A percentile compares a stretch with the other conserved stretches of the same genome.
phyloP scores from a whole-genome alignment of 768 basidiomycete genomes.

The Favolaschia claudopus region DNA sequence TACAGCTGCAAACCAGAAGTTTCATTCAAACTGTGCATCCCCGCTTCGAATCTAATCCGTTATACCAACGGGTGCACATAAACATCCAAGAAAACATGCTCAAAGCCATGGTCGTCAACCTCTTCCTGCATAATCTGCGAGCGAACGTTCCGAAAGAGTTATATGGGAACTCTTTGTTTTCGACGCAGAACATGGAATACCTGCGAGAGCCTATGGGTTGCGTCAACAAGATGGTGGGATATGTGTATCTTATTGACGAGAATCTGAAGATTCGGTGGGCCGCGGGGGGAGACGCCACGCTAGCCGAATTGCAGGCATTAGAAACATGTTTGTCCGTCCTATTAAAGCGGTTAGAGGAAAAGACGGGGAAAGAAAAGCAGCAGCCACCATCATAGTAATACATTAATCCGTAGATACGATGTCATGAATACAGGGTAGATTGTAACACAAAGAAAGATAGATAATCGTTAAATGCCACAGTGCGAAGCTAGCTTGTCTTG shows the following conservation, averaged over 20 bases:
- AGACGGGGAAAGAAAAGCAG: slow-evolving; percentile 33
- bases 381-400: slow-evolving; percentile 1
- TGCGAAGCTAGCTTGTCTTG: slow-evolving; percentile 8
- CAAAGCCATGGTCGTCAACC: slow-evolving; percentile 87
- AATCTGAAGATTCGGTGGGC: slow-evolving; percentile 91
- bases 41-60: slow-evolving; percentile 59
- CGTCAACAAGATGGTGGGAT: slow-evolving; percentile 90
- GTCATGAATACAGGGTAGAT: too few relatives aligned
- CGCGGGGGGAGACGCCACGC: slow-evolving; percentile 83
- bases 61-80: slow-evolving; percentile 81
- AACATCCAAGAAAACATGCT: slow-evolving; percentile 95
- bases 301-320: slow-evolving; percentile 74
- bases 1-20: slow-evolving; percentile 78
- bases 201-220: slow-evolving; percentile 86
- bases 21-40: slow-evolving; percentile 67
- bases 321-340: slow-evolving; percentile 75
- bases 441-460: slow-evolving; percentile 6
- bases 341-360: slow-evolving; percentile 59
- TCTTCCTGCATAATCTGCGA: slow-evolving; percentile 83
- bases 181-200: slow-evolving; percentile 86
- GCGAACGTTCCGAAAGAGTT: slow-evolving; percentile 66
- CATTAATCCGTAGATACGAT: background rate
- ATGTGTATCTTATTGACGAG: slow-evolving; percentile 90
- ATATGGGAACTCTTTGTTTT: slow-evolving; percentile 79
- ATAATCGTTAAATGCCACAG: slow-evolving; percentile 4